phyloP scores from a whole-genome alignment of 345 rosid species.

The Raphanus raphanistrum region DNA sequence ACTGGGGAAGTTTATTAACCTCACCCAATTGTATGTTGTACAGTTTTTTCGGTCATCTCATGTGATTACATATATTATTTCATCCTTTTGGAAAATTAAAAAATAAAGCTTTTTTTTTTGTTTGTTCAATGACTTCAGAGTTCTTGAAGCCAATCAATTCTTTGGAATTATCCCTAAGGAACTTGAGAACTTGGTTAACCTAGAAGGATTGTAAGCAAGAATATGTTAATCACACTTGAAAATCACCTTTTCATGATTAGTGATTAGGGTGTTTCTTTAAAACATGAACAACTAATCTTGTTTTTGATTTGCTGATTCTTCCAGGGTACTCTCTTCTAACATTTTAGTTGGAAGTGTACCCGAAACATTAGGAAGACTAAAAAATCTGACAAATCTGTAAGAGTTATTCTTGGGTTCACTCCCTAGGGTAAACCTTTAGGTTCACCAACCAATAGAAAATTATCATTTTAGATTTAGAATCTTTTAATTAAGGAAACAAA shows the following conservation, averaged over 20 bases:
- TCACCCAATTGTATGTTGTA: constrained; percentile 47
- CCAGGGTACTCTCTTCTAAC: constrained; percentile 49
- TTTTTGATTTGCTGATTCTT: background rate
- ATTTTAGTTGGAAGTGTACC: constrained; percentile 50
- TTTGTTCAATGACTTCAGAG: constrained; percentile 36
- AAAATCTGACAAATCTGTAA: constrained; percentile 46
- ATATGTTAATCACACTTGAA: background rate
- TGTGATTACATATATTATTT: background rate
- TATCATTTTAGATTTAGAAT: too few species aligned
- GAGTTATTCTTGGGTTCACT: too few species aligned
- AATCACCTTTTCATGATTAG: background rate
- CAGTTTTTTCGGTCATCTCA: background rate
- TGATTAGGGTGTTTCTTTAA: background rate
- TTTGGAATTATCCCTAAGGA: constrained; percentile 58
- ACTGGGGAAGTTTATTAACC: constrained; percentile 50
- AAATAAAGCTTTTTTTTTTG: constrained; percentile 2
- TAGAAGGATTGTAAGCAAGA: constrained; percentile 49
- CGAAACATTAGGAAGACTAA: constrained; percentile 39
- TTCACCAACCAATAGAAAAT: too few species aligned
- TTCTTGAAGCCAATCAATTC: constrained; percentile 63
- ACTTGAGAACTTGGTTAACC: constrained; percentile 52
- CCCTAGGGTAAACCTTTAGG: too few species aligned
- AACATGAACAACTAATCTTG: background rate
- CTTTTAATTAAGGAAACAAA: too few species aligned
- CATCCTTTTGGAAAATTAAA: background rate